These are phyloP conservation scores for Colletotrichum tanaceti DNA, from an alignment of 2,329 filamentous ascomycete genomes.

Conservation along the genomic window DNA sequence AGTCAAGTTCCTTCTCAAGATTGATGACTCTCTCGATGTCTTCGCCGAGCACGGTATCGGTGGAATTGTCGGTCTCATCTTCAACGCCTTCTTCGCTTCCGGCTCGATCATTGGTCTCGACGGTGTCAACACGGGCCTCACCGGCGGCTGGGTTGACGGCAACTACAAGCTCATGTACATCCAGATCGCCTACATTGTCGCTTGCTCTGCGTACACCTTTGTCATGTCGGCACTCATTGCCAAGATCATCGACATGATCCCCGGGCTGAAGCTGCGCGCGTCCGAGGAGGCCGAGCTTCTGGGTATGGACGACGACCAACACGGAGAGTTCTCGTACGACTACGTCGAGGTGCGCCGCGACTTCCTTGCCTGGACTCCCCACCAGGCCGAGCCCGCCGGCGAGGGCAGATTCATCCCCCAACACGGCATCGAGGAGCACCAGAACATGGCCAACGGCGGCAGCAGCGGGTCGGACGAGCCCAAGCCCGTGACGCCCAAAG, in stretches of 20 bases:
- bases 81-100: constrained; percentile 79
- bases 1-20: constrained; percentile 71
- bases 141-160: constrained; percentile 80
- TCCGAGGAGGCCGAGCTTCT: constrained; percentile 85
- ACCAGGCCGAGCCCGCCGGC: constrained; percentile 72
- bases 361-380: constrained; percentile 88
- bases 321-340: constrained; percentile 90
- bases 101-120: constrained; percentile 79
- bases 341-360: constrained; percentile 90
- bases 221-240: constrained; percentile 79
- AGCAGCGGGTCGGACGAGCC: constrained; percentile 38
- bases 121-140: constrained; percentile 76
- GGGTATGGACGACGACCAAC: constrained; percentile 90
- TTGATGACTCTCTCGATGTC: constrained; percentile 78
- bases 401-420: constrained; percentile 72
- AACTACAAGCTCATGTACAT: constrained; percentile 81
- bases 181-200: constrained; percentile 81
- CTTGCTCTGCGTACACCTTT: constrained; percentile 75
- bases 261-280: constrained; percentile 82
- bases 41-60: constrained; percentile 78
- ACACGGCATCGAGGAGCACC: constrained; percentile 78
- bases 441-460: constrained; percentile 50
- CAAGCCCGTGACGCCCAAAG: constrained; percentile 31
- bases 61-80: constrained; percentile 75
- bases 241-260: constrained; percentile 78